Evolutionary conservation across 2,329 filamentous ascomycete species (phyloP), one percentile per base, ranked within the genome.

Genomic region (Periconia sp.): DNA sequence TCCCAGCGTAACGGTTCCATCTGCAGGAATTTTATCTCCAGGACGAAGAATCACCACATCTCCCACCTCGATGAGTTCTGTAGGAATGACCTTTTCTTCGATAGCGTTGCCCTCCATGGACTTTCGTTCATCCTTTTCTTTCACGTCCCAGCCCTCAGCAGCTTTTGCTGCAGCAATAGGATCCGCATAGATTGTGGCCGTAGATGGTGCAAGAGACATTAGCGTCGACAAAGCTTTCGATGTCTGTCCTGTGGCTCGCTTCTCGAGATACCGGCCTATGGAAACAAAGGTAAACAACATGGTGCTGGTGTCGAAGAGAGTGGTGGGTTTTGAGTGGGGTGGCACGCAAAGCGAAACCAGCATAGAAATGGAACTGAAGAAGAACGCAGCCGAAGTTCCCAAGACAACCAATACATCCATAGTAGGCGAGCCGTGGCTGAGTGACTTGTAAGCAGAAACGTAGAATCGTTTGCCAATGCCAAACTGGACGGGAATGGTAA

Each of bases 221-320:
- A 99, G 84, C 20, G 88, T 85, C 8, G 93, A 97, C 2, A 99
- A 82, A 0, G 94, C 94, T 70, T 91, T 94, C 6, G 92, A 97
- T 0, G 94, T 99, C 76, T 97, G 91, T 0, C 94, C 94, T 77
- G 97, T 99, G 49, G 94, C 94, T 17, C 87, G 81, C 70, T 97
- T 99, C 75, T 99, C 94, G 17, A 99, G 77, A 77, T 89, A 99
- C 35, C 94, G 87, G 3, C 94, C 91, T 2, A 99, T 77, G 1
- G 89, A 92, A 72, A 97, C 91, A 71, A 99, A 97, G 0, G 92
- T 96, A 72, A 99, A 92, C 48, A 99, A 82, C 94, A 97, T 99
- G 19, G 92, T 96, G 75, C 92, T 97, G 1, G 94, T 99, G 69
- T 99, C 94, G 66, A 99, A 99, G 15, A 97, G 89, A 1, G 92